Evolutionary conservation across 495 filamentous ascomycete genomes (phyloP).

Genomic region (Podospora pseudocomata): DNA sequence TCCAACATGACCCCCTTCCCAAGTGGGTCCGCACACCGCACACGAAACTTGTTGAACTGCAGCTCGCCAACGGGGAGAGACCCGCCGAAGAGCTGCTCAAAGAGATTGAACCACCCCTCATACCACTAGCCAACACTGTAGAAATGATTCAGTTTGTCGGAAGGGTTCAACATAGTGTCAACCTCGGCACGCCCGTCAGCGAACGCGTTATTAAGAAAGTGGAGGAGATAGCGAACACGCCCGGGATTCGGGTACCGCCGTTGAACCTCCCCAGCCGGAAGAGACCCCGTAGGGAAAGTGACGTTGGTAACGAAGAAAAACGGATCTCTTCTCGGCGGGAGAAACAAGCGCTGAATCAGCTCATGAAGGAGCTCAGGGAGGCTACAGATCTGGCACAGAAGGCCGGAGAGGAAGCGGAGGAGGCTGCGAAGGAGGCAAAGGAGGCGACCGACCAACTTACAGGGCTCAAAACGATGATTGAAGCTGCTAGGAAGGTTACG

Average conservation of each 20-base stretch:
- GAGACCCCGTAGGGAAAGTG: too few species aligned
- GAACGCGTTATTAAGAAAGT: too few species aligned
- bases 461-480: background rate
- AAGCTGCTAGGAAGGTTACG: background rate
- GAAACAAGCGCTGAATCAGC: background rate
- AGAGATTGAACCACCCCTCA: background rate
- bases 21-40: background rate
- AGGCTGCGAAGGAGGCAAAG: background rate
- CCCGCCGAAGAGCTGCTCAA: background rate
- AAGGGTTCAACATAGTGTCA: too few species aligned
- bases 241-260: too few species aligned
- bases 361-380: background rate
- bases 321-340: background rate
- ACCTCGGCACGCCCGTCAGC: too few species aligned
- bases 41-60: background rate
- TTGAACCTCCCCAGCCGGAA: too few species aligned
- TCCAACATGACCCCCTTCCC: background rate
- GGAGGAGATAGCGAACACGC: too few species aligned
- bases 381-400: background rate
- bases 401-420: background rate
- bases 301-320: too few species aligned
- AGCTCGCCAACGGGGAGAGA: background rate
- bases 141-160: too few species aligned
- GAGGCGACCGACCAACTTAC: background rate
- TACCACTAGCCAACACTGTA: too few species aligned